Base-by-base conservation (phyloP, 331 rosid genomes). In the Malus hybrid region DNA sequence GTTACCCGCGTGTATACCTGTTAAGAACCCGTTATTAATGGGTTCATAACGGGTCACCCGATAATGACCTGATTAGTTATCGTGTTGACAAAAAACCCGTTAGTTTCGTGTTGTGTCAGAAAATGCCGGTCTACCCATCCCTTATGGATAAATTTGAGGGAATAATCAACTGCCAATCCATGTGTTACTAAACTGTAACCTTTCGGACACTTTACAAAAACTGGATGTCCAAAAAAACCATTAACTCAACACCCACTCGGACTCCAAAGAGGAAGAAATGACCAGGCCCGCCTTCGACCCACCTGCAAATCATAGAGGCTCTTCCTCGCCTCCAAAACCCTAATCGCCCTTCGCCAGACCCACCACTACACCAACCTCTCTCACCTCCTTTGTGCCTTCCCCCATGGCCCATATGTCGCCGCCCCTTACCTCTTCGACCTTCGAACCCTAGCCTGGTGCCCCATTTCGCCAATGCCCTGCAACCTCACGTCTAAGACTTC, bases 371-470 rank as follows among this genome's bases (percentile, higher is more conserved):
- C 68, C 2, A 36, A 30, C 48, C 81, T 72, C 60, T 85, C 88
- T 10, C 84, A 77, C 71, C 89, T 94, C 20, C 84, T 93, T 19
- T 94, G 96, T 52, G 71, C 91, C 39, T 94, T 94, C 89, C 93
- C 93, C 0, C 85, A 90, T 19, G 95, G 87, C 80, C 99, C 96
- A 11, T 85, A 81, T 3, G 76, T 90, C 10, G 52, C 85, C 4
- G 48, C 88, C 6, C 96, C 99, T 1, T 91, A 60, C 77, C 95
- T 94, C 24, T 92, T 94, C 80, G 95, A 94, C 71, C 96, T 89
- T 0, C 42, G 64, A 50, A 71, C 72, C 48, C 91, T 84, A 13
- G 96, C 93, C 2, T 94, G 97, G 98, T 82, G 84, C 30, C 88
- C 88, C 7, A 89, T 94, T 29, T 97, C 97, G 0, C 89, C 86